Evolutionary conservation across 345 rosid species (phyloP).

Genomic region (Kandelia obovata): DNA sequence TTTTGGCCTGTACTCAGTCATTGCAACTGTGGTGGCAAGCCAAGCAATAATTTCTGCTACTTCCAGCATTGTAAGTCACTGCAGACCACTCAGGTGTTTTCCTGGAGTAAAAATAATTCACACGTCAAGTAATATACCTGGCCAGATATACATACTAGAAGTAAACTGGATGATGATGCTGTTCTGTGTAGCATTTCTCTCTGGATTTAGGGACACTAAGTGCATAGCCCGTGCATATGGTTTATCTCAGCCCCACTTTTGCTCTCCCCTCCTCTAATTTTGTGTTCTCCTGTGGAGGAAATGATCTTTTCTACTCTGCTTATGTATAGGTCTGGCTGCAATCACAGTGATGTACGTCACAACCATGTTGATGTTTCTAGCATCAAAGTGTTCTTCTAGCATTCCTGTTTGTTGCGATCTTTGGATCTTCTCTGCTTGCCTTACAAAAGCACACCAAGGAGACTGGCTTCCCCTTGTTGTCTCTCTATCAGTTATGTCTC

Average conservation of each 20-base stretch:
- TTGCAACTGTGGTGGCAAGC: slow-evolving; percentile 31
- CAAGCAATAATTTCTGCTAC: slow-evolving; percentile 35
- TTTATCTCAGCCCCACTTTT: slow-evolving; percentile 2
- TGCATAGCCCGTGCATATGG: slow-evolving; percentile 38
- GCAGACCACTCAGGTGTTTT: slow-evolving; percentile 29
- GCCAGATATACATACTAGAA: slow-evolving; percentile 49
- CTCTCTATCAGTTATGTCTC: slow-evolving; percentile 16
- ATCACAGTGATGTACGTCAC: slow-evolving; percentile 46
- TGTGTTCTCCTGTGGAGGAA: background rate
- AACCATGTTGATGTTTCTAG: slow-evolving; percentile 41
- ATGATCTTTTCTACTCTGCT: background rate
- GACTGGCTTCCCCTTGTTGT: slow-evolving; percentile 31
- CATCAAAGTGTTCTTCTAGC: slow-evolving; percentile 21
- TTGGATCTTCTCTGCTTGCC: slow-evolving; percentile 40
- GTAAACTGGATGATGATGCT: slow-evolving; percentile 44
- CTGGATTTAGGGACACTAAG: slow-evolving; percentile 35
- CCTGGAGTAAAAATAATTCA: slow-evolving; percentile 36
- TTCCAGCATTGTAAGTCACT: slow-evolving; percentile 31
- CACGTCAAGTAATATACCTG: slow-evolving; percentile 35
- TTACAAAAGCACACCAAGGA: slow-evolving; percentile 23
- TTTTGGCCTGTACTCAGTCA: slow-evolving; percentile 33
- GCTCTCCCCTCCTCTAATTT: slow-evolving; percentile 1
- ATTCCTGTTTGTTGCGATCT: slow-evolving; percentile 19
- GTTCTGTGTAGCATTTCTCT: slow-evolving; percentile 29
- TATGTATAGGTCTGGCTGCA: slow-evolving; percentile 33